Percentiles rank a stretch among this genome's conserved stretches.
These are phyloP conservation scores for Chenopodium quinoa DNA, from an alignment of 148 eudicot genomes.

Conservation along the genomic window DNA sequence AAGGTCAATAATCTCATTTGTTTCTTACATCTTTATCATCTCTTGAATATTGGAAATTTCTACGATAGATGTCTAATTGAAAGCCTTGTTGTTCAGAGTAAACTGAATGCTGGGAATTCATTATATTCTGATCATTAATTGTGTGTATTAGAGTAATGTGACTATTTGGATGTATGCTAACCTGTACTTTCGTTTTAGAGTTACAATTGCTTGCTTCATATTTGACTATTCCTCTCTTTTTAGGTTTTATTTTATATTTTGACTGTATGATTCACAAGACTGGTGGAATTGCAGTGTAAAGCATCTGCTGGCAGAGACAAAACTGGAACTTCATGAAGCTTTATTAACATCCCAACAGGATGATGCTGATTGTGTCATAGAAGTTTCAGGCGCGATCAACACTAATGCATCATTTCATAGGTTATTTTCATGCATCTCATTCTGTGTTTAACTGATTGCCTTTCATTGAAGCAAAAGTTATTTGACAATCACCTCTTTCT, in stretches of 20 bases:
- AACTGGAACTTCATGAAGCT: conserved; percentile 68
- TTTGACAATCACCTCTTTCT: conserved; percentile 19
- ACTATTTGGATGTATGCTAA: background rate
- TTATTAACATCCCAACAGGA: conserved; percentile 50
- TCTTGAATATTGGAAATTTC: background rate
- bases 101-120: background rate
- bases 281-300: conserved; percentile 52
- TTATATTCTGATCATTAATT: background rate
- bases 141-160: background rate
- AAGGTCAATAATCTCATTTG: background rate
- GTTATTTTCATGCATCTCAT: conserved; percentile 32
- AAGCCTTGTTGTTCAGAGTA: background rate
- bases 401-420: conserved; percentile 76
- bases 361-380: conserved; percentile 74
- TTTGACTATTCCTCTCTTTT: background rate
- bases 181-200: background rate
- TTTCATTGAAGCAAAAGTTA: conserved; percentile 3
- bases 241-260: conserved; percentile 1
- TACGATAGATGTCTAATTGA: background rate
- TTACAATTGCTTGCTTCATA: conserved; percentile 5
- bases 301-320: conserved; percentile 64
- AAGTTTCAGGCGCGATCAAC: conserved; percentile 76
- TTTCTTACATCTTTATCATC: background rate
- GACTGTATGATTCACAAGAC: conserved; percentile 2
- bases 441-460: conserved; percentile 4